Evolutionary conservation across 352 stramenopile genomes (phyloP), one percentile per base, ranked within the genome.

Genomic region (Globisporangium nunn): DNA sequence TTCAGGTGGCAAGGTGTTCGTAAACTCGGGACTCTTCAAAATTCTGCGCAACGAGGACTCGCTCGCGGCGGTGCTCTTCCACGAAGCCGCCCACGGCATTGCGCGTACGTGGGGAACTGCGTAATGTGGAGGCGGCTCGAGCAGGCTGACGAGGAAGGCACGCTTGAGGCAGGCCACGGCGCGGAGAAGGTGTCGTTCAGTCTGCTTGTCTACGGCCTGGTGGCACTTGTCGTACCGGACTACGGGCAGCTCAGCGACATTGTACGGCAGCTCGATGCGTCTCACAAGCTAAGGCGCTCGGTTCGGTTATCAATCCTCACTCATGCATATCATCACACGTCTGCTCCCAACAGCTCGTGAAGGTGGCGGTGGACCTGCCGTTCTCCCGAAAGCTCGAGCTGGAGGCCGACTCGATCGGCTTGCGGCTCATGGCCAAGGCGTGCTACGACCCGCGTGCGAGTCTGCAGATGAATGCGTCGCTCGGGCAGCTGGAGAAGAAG

Each of bases 1-100:
- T 5, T 37, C 47, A 68, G 62, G 63, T 40, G 78, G 80, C 11
- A 90, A 91, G 61, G 74, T 91, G 2, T 91, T 87, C 52, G 77
- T 91, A 5, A 74, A 88, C 62, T 76, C 80, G 29, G 80, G 80
- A 4, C 64, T 91, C 10, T 91, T 91, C 64, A 85, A 85, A 47
- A 63, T 87, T 28, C 58, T 91, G 2, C 47, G 58, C 5, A 73
- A 79, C 47, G 77, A 91, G 64, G 80, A 91, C 56, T 59, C 72
- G 15, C 65, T 91, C 12, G 80, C 80, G 0, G 75, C 80, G 0
- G 80, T 90, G 12, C 70, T 90, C 61, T 86, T 86, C 59, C 80
- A 90, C 50, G 80, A 90, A 63, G 78, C 78, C 8, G 80, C 77
- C 1, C 80, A 91, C 50, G 80, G 75, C 17, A 33, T 91, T 8